These are phyloP conservation scores for Cucurbita argyrosperma DNA, from an alignment of 306 rosid species.

Conservation along the genomic window DNA sequence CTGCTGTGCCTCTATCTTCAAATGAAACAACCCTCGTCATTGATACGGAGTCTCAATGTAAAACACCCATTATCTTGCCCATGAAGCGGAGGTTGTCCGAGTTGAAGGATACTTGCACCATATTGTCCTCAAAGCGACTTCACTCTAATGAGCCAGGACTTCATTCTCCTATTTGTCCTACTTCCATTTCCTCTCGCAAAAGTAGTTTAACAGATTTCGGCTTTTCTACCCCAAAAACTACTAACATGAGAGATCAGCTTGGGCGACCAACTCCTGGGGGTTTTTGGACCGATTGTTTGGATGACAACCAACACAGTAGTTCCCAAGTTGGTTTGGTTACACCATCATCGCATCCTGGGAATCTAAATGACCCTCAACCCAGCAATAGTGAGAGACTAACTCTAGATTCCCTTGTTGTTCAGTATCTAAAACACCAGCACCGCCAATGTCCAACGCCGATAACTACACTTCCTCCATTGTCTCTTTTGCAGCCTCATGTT, in stretches of 20 bases:
- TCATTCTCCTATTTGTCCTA: constrained; percentile 58
- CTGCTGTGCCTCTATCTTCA: constrained; percentile 26
- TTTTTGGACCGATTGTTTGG: constrained; percentile 33
- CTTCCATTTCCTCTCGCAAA: constrained; percentile 41
- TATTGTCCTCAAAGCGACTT: constrained; percentile 53
- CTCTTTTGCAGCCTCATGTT: constrained; percentile 81
- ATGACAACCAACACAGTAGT: constrained; percentile 42
- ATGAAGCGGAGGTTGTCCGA: constrained; percentile 64
- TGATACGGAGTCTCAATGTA: constrained; percentile 59
- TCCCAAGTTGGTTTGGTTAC: constrained; percentile 32
- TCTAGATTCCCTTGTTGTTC: constrained; percentile 76
- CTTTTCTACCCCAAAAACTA: constrained; percentile 35
- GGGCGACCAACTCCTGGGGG: constrained; percentile 24
- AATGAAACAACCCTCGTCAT: constrained; percentile 20
- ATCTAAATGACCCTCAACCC: constrained; percentile 44
- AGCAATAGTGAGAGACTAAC: constrained; percentile 66
- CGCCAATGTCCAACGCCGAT: constrained; percentile 98
- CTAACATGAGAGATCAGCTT: constrained; percentile 36
- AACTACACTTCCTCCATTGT: constrained; percentile 93
- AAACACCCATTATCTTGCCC: constrained; percentile 56
- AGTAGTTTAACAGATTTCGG: constrained; percentile 42
- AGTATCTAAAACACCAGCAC: constrained; percentile 95
- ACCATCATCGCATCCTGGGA: constrained; percentile 42
- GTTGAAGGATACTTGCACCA: constrained; percentile 41
- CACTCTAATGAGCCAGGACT: constrained; percentile 59